Conservation (phyloP, 2,329 filamentous ascomycete species). For the Alternaria hordeiaustralica region DNA sequence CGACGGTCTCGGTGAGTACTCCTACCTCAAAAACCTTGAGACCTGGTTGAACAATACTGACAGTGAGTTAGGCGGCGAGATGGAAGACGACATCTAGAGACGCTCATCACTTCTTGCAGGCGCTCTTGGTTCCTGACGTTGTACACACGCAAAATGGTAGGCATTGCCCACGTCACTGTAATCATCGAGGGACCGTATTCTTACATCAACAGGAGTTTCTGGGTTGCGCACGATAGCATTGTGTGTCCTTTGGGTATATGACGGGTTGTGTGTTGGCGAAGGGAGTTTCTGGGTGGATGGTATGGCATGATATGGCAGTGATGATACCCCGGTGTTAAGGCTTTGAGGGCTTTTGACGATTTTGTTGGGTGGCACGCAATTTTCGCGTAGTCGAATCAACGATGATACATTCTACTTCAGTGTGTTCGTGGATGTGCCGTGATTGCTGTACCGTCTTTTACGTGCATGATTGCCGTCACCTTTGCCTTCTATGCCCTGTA, state of each 20-base stretch:
- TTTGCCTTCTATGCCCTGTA: too few species aligned
- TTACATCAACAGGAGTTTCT: neutral
- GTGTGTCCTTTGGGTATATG: neutral
- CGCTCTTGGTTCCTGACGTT: neutral
- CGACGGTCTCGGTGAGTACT: slow-evolving; percentile 27
- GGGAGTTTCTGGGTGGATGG: neutral
- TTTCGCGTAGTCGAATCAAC: neutral
- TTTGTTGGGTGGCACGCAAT: neutral
- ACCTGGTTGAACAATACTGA: slow-evolving; percentile 20
- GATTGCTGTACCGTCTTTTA: neutral
- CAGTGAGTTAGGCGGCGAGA: slow-evolving; percentile 6
- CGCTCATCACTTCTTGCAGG: neutral
- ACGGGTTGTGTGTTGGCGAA: neutral
- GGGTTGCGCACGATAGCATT: neutral
- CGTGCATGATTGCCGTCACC: too few species aligned
- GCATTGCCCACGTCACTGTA: neutral
- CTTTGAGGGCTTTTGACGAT: neutral
- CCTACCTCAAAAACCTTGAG: slow-evolving; percentile 5
- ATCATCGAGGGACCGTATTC: neutral
- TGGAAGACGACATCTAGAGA: slow-evolving; percentile 4
- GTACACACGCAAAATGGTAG: neutral
- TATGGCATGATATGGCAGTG: neutral
- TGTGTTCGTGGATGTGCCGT: neutral
- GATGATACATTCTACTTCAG: neutral
- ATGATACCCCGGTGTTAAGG: neutral